Conservation (phyloP, 2,329 filamentous ascomycete genomes). For the Plenodomus tracheiphilus region DNA sequence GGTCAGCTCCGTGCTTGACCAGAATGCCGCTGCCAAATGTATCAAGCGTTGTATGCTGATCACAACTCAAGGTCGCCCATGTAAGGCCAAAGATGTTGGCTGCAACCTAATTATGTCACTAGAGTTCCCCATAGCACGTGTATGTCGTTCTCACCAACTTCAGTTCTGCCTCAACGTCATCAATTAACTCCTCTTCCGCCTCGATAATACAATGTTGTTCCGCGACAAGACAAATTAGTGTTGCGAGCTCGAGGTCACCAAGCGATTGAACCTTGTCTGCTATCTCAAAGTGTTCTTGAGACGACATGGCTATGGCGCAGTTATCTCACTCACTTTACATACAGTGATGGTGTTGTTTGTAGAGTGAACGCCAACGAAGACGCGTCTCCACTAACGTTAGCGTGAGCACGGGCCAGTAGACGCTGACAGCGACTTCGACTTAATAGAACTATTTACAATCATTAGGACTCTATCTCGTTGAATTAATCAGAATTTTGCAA, state of each 20-base stretch:
- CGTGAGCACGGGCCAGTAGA: not conserved
- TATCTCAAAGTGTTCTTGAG: not conserved
- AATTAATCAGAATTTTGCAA: too few relatives aligned
- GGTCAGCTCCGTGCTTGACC: slow-evolving; percentile 37
- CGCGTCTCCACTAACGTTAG: not conserved
- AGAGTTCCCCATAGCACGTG: not conserved
- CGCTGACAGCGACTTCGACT: too few relatives aligned
- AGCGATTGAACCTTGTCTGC: slow-evolving; percentile 69
- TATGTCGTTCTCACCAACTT: slow-evolving; percentile 60
- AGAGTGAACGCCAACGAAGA: not conserved
- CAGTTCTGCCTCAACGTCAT: slow-evolving; percentile 74
- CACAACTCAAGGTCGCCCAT: slow-evolving; percentile 72
- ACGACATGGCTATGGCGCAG: not conserved
- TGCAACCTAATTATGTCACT: slow-evolving; percentile 59
- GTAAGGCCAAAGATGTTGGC: slow-evolving; percentile 72
- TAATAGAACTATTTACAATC: too few relatives aligned
- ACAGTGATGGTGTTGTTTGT: not conserved
- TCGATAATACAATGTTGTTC: slow-evolving; percentile 89
- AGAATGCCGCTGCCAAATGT: slow-evolving; percentile 77
- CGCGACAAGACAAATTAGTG: slow-evolving; percentile 77
- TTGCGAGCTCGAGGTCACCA: slow-evolving; percentile 84
- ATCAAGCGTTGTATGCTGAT: slow-evolving; percentile 73
- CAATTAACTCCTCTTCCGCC: slow-evolving; percentile 64
- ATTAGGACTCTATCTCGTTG: too few relatives aligned
- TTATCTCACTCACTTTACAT: not conserved